phyloP scores from a whole-genome alignment of 257 asterid genomes.

The Leptodermis oblonga region DNA sequence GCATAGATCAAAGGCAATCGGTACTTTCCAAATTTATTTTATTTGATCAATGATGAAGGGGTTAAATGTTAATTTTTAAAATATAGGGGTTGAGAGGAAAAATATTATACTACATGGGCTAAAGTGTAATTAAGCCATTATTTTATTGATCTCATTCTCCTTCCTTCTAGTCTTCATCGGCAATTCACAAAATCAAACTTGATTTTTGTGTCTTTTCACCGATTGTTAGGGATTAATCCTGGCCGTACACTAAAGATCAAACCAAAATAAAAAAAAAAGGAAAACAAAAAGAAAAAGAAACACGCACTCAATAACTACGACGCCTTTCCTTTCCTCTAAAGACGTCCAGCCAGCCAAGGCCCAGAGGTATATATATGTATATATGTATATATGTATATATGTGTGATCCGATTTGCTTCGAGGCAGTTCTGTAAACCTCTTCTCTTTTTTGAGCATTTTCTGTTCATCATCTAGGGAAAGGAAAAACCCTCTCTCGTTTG shows the following conservation, averaged over 20 bases:
- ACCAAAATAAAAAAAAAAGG: not conserved
- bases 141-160: too few species aligned
- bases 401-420: not conserved
- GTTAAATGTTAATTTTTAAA: too few species aligned
- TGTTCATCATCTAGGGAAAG: not conserved
- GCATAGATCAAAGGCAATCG: too few species aligned
- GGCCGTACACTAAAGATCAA: conserved; percentile 3
- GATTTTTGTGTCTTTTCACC: not conserved
- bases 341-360: conserved; percentile 1
- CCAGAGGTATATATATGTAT: not conserved
- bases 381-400: not conserved
- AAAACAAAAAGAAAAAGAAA: not conserved
- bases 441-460: not conserved
- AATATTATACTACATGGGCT: too few species aligned
- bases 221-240: not conserved
- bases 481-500: not conserved
- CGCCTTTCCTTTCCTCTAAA: conserved; percentile 1
- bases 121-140: too few species aligned
- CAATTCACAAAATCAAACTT: not conserved
- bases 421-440: conserved; percentile 8
- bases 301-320: not conserved
- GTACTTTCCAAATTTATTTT: too few species aligned
- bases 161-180: not conserved
- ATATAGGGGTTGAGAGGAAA: too few species aligned
- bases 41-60: too few species aligned